Conservation (phyloP, 78 protist species). For the Anaeramoeba flamelloides region DNA sequence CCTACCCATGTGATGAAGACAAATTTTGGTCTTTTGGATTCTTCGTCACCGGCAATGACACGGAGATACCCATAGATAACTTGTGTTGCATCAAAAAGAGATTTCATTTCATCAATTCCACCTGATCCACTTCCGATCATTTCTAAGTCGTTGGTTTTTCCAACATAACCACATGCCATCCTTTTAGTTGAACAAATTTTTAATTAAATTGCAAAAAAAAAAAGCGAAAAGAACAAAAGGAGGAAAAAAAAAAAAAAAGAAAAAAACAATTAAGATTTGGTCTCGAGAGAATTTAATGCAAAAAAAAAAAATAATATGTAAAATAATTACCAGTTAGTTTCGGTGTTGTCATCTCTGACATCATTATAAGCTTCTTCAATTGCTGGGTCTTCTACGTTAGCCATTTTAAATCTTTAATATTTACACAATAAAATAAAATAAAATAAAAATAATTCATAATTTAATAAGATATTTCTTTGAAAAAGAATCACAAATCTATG, state of each 20-base stretch:
- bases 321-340: neutral
- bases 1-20: constrained; percentile 15
- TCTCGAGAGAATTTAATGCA: neutral
- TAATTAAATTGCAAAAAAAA: neutral
- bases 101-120: neutral
- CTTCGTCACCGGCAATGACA: constrained; percentile 13
- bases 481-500: neutral
- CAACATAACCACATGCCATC: neutral
- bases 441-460: neutral
- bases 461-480: neutral
- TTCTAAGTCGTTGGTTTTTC: neutral
- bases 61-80: constrained; percentile 18
- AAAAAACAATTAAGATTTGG: neutral
- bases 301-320: neutral
- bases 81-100: constrained; percentile 6
- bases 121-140: neutral
- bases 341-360: too few species aligned
- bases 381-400: neutral
- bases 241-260: constrained; percentile 3
- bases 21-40: constrained; percentile 18
- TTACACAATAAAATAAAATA: neutral
- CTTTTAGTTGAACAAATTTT: too few species aligned
- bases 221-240: constrained; percentile 4
- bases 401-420: neutral
- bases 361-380: neutral